Base-by-base conservation (phyloP, 495 filamentous ascomycete species). In the Immersiella caudata region DNA sequence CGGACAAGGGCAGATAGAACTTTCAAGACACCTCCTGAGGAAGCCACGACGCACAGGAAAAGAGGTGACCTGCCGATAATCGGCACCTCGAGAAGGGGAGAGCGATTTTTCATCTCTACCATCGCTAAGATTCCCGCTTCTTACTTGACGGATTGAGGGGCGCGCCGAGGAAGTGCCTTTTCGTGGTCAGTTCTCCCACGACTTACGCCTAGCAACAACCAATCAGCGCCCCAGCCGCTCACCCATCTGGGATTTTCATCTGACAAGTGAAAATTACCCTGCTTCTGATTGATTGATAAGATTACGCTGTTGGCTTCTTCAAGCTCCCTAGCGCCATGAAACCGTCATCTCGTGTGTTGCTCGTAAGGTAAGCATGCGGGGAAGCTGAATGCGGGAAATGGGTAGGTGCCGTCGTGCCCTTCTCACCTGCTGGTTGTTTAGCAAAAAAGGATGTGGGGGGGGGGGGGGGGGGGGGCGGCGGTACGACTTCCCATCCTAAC, bases 261-360 rank as follows among this genome's bases (percentile, higher is more conserved):
- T 65, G 67, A 68, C 64, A 68, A 68, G 25, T 68, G 29, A 57
- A 29, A 20, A 16, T 27, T 27, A 20, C 49, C 29, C 52, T 6
- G 20, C 20, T 21, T 24, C 68, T 65, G 72, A 74, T 74, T 67
- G 70, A 74, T 74, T 74, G 70, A 74, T 74, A 68, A 74, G 67
- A 67, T 40, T 25, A 25, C 1, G 11, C 3, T 22, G 16, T 3
- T n/a, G 49, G 21, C 3, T 52, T n/a, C 16, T 5, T 22, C 16
- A 18, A 18, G 3, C 49, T 12, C 49, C 16, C 49, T 22, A 5
- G 49, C 16, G 49, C 49, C 21, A n/a, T 14, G 5, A 33, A 33
- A 3, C 29, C 29, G 29, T 33, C 29, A 33, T 8, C 29, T 33
- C 8, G 29, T 33, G 29, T 8, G 29, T 8, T 8, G 29, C 29